Percentiles rank a stretch among this genome's conserved stretches.
These are phyloP conservation scores for Pyracantha coccinea DNA, from an alignment of 331 rosid species.

Conservation along the genomic window DNA sequence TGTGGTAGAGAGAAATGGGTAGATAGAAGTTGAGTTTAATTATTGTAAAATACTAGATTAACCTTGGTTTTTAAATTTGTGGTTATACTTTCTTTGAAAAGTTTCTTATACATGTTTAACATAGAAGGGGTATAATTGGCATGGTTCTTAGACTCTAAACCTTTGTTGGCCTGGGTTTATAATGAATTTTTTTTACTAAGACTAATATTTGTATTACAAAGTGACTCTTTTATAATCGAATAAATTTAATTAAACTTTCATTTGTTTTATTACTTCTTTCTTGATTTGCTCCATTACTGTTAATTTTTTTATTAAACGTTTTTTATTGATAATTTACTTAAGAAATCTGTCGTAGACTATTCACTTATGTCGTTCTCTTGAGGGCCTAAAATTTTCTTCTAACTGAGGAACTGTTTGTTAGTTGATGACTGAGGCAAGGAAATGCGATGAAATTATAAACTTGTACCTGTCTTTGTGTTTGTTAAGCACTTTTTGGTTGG, in stretches of 20 bases:
- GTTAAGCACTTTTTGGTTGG: neutral
- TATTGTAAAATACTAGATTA: too few species aligned
- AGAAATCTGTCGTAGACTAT: neutral
- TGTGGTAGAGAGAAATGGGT: neutral
- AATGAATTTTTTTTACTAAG: too few species aligned
- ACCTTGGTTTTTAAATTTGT: neutral
- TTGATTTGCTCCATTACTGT: too few species aligned
- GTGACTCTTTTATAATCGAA: too few species aligned
- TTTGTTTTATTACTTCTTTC: too few species aligned
- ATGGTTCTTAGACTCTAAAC: neutral
- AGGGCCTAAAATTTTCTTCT: neutral
- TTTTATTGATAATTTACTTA: neutral
- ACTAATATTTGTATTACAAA: too few species aligned
- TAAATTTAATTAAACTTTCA: too few species aligned
- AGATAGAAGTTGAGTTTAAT: neutral
- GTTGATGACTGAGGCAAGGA: neutral
- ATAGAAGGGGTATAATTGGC: neutral
- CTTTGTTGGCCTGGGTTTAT: neutral
- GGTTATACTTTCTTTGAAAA: neutral
- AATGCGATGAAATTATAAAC: neutral
- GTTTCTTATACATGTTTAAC: neutral
- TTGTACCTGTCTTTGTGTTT: constrained; percentile 7
- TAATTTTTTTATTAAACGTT: too few species aligned
- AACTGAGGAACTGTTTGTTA: neutral
- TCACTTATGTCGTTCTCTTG: neutral